A percentile compares a stretch with the other conserved stretches of the same genome.
Evolutionary conservation across 805 yeast genomes (phyloP).

Genomic region (Zygoascus ofunaensis): DNA sequence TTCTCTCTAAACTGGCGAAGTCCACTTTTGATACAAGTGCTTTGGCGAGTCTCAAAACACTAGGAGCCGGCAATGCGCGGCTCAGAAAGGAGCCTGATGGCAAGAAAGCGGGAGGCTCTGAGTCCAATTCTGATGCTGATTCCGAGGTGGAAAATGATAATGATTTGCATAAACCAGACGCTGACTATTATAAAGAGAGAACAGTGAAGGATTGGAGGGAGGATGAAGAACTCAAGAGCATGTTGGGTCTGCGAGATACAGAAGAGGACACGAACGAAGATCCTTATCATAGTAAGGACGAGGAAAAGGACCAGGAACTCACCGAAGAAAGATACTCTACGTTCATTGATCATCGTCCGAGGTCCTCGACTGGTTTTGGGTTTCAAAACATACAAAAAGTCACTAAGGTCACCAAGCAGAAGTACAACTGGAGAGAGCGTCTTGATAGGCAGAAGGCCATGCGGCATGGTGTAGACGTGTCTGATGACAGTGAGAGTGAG

Average conservation of each 20-base stretch:
- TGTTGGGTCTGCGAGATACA: neutral
- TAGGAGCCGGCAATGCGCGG: slow-evolving; percentile 67
- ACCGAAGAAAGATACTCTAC: slow-evolving; percentile 28
- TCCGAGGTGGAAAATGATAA: neutral
- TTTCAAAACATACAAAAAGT: slow-evolving; percentile 20
- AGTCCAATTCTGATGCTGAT: neutral
- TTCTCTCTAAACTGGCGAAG: slow-evolving; percentile 58
- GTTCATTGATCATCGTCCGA: slow-evolving; percentile 67
- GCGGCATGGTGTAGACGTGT: slow-evolving; percentile 28
- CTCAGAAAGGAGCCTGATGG: slow-evolving; percentile 64
- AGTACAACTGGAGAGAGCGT: slow-evolving; percentile 67
- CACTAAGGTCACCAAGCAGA: slow-evolving; percentile 29
- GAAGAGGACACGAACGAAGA: neutral
- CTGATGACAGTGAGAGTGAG: slow-evolving; percentile 12
- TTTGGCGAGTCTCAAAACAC: slow-evolving; percentile 61
- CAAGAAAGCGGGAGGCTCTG: neutral
- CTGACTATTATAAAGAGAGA: slow-evolving; percentile 63
- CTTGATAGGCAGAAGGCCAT: slow-evolving; percentile 35
- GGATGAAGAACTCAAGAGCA: slow-evolving; percentile 15
- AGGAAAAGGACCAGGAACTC: slow-evolving; percentile 7
- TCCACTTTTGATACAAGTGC: slow-evolving; percentile 62
- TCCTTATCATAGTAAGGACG: slow-evolving; percentile 22
- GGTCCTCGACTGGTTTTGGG: slow-evolving; percentile 54
- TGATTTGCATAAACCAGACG: too few relatives aligned
- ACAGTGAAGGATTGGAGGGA: slow-evolving; percentile 53